Percentiles rank a stretch among this genome's conserved stretches.
Conservation (phyloP, 371 early-diverging fungal species). For the Amoeboradix gromovi region DNA sequence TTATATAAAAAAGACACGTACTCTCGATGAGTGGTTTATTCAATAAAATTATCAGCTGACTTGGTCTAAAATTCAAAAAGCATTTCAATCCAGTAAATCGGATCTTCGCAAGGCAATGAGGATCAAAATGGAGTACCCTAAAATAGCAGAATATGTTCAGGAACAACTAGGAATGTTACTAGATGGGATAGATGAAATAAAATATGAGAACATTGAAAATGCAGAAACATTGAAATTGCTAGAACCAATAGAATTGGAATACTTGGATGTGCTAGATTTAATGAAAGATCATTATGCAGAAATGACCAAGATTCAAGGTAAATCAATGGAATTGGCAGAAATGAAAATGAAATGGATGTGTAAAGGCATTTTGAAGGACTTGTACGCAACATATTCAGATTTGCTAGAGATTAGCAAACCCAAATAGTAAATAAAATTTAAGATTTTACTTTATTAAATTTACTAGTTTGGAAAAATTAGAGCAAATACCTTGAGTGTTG, state of each 20-base stretch:
- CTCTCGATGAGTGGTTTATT: too few species aligned
- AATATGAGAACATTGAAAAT: not conserved
- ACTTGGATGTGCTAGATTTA: not conserved
- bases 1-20: too few species aligned
- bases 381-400: too few species aligned
- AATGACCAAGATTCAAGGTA: not conserved
- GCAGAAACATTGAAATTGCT: not conserved
- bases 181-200: not conserved
- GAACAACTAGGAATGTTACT: not conserved
- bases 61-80: too few species aligned
- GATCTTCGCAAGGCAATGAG: not conserved
- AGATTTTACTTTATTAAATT: too few species aligned
- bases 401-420: too few species aligned
- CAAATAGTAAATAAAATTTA: too few species aligned
- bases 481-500: too few species aligned
- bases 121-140: not conserved
- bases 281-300: not conserved
- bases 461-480: too few species aligned
- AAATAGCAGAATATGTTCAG: not conserved
- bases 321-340: not conserved
- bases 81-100: not conserved
- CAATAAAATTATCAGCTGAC: too few species aligned
- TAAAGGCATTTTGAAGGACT: not conserved
- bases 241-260: not conserved
- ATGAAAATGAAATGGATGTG: not conserved